Evolutionary conservation across 805 yeast species (phyloP), one percentile per base, ranked within the genome.

Genomic region (Metschnikowia continentalis): DNA sequence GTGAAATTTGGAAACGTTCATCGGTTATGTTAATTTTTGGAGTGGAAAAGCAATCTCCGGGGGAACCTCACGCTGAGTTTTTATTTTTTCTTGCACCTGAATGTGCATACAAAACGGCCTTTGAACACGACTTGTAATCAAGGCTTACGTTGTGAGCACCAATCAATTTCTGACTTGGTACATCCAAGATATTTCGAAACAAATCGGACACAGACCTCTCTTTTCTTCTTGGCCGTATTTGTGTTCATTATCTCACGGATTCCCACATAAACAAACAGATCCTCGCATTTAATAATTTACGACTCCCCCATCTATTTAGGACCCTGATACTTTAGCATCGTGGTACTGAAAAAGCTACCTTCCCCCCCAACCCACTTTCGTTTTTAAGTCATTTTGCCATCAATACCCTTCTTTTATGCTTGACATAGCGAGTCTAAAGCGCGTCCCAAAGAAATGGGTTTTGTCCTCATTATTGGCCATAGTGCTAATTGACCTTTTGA

Each of bases 401-500:
- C 30, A 26, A 26, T 11, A 8, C 30, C 10, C 4, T 26, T 26
- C 11, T 26, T 26, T 26, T 14, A 42, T 42, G 46, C 8, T 32
- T 7, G 35, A 37, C 14, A 33, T n/a, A 33, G 32, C 32, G 32
- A 22, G 11, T 22, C 37, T 20, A 33, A 33, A 33, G 3, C 46
- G 37, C 6, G 22, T 33, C 32, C 37, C 46, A 14, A 42, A 20
- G 22, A 47, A 42, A 42, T 42, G 45, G 23, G 39, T 51, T 2
- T 26, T 42, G 42, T 32, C 26, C 13, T 6, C 41, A 2, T 38
- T 54, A 37, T 35, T 40, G 11, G 51, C 37, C 8, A 8, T 54
- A 10, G 49, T 52, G 35, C 14, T 52, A 22, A 37, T 46, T 17
- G 35, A 53, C 32, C 30, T 46, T 3, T n/a, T 45, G 15, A 17